These are phyloP conservation scores for Penicillium polonicum DNA, from an alignment of 2,329 filamentous ascomycete species.

Conservation along the genomic window DNA sequence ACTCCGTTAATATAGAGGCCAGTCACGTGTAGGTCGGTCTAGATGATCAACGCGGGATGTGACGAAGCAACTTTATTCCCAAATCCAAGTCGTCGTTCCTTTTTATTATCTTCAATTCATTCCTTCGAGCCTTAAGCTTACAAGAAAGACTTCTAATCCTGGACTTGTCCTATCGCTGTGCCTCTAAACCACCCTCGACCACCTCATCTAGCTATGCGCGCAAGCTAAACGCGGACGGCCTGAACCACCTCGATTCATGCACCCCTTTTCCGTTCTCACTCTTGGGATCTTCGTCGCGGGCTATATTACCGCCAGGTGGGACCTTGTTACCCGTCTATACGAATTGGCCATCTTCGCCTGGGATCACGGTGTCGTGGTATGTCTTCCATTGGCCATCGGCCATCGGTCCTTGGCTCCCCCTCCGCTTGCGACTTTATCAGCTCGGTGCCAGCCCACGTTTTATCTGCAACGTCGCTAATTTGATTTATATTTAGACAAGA, in stretches of 20 bases:
- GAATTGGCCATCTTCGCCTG: conserved; percentile 96
- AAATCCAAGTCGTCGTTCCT: neutral
- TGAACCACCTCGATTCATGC: conserved; percentile 62
- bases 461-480: conserved; percentile 7
- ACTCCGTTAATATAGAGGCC: neutral
- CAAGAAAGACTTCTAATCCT: neutral
- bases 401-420: conserved; percentile 10
- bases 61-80: conserved; percentile 5
- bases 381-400: conserved; percentile 34
- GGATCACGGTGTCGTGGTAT: conserved; percentile 95
- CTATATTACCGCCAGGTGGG: conserved; percentile 99
- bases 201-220: conserved; percentile 32
- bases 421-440: conserved; percentile 4
- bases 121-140: neutral
- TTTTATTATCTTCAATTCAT: neutral
- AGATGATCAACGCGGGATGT: conserved; percentile 19
- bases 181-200: neutral
- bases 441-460: conserved; percentile 2
- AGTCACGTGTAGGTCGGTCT: conserved; percentile 23
- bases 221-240: conserved; percentile 27
- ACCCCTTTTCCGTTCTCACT: conserved; percentile 94
- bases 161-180: neutral
- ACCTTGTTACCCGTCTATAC: conserved; percentile 94
- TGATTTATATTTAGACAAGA: conserved; percentile 61
- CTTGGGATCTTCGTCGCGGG: conserved; percentile 98